Percentiles rank a stretch among this genome's conserved stretches.
Conservation (phyloP, 371 early-diverging fungal genomes). For the Capillidium rhysosporum region DNA sequence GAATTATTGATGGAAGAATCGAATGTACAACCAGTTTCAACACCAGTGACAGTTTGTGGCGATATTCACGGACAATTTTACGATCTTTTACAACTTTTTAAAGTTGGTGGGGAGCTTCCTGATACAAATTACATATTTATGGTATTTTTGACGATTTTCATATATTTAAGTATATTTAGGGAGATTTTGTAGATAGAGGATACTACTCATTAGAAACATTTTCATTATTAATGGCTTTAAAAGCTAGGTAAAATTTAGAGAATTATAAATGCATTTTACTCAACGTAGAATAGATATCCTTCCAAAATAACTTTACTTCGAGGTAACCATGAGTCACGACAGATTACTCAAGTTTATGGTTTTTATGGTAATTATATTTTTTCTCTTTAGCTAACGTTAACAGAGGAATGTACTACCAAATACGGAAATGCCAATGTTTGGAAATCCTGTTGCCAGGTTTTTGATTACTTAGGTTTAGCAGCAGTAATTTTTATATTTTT, state of each 20-base stretch:
- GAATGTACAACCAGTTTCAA: slow-evolving; percentile 83
- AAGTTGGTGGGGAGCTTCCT: slow-evolving; percentile 95
- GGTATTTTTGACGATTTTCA: slow-evolving; percentile 12
- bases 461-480: slow-evolving; percentile 95
- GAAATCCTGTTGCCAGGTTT: slow-evolving; percentile 97
- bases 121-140: slow-evolving; percentile 97
- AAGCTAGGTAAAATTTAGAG: slow-evolving; percentile 29
- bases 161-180: slow-evolving; percentile 16
- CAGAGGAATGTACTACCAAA: slow-evolving; percentile 91
- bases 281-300: slow-evolving; percentile 45
- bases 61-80: slow-evolving; percentile 99
- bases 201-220: slow-evolving; percentile 97
- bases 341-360: slow-evolving; percentile 98
- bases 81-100: slow-evolving; percentile 94
- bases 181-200: slow-evolving; percentile 99
- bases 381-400: background rate
- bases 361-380: slow-evolving; percentile 49
- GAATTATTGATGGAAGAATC: slow-evolving; percentile 87
- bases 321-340: slow-evolving; percentile 97
- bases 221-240: slow-evolving; percentile 79
- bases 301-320: slow-evolving; percentile 92
- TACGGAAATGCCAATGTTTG: slow-evolving; percentile 97
- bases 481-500: slow-evolving; percentile 41
- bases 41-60: slow-evolving; percentile 95
- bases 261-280: background rate